Evolutionary conservation across 2,329 filamentous ascomycete species (phyloP).

Genomic region (Pseudogymnoascus destructans): DNA sequence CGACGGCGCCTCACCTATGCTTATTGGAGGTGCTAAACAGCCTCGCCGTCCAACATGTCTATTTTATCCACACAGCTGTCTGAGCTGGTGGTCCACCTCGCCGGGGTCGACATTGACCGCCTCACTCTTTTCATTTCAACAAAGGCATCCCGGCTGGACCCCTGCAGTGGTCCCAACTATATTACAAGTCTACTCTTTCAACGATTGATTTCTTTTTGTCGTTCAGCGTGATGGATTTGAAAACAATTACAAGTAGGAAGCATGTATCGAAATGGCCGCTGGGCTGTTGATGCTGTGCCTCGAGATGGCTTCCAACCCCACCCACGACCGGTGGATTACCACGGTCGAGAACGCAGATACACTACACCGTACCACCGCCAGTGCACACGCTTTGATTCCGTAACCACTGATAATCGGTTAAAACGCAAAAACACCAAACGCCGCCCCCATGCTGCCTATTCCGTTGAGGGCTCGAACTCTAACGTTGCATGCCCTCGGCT

Average conservation of each 20-base stretch:
- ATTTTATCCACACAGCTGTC: not conserved
- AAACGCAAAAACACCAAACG: not conserved
- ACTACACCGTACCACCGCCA: not conserved
- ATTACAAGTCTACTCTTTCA: not conserved
- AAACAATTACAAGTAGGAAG: slow-evolving; percentile 5
- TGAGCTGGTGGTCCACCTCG: not conserved
- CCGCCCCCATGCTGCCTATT: not conserved
- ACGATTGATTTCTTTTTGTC: not conserved
- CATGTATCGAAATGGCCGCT: slow-evolving; percentile 4
- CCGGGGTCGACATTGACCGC: not conserved
- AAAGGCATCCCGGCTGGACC: not conserved
- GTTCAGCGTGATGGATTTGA: slow-evolving; percentile 1
- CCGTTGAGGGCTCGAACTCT: not conserved
- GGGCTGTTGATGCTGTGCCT: not conserved
- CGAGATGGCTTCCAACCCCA: not conserved
- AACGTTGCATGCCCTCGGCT: not conserved
- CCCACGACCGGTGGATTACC: not conserved
- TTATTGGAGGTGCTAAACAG: not conserved
- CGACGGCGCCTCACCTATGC: not conserved
- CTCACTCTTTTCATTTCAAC: not conserved
- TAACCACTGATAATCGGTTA: not conserved
- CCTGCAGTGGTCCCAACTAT: not conserved
- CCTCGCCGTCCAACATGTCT: not conserved
- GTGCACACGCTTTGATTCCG: not conserved
- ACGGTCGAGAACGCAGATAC: not conserved